Evolutionary conservation across 1,139 yeast genomes (phyloP).

Genomic region (Geotrichum bryndzae): DNA sequence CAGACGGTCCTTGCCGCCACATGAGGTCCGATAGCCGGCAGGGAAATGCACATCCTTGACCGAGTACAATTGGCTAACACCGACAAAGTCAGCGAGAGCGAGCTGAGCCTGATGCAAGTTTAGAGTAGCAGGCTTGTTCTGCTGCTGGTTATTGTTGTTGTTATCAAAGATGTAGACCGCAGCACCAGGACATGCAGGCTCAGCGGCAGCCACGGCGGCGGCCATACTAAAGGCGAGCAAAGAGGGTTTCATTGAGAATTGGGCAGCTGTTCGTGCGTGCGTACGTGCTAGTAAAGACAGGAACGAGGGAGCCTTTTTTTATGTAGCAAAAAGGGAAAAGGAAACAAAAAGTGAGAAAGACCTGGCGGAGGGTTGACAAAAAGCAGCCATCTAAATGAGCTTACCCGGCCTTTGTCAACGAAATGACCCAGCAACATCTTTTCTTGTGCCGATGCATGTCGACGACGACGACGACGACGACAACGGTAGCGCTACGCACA

Average conservation of each 20-base stretch:
- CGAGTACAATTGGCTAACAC: constrained; percentile 22
- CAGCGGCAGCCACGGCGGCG: constrained; percentile 9
- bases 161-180: constrained; percentile 14
- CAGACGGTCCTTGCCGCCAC: constrained; percentile 3
- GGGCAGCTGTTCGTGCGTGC: not conserved
- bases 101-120: constrained; percentile 26
- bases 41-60: constrained; percentile 18
- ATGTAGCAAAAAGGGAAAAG: not conserved
- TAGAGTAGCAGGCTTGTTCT: constrained; percentile 9
- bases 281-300: not conserved
- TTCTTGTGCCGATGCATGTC: not conserved
- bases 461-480: not conserved
- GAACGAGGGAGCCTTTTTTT: constrained; percentile 11
- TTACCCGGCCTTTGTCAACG: not conserved
- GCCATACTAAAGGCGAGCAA: constrained; percentile 11
- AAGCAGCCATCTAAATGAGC: not conserved
- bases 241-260: constrained; percentile 9
- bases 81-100: constrained; percentile 27
- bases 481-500: not conserved
- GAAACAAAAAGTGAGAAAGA: not conserved
- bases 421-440: not conserved
- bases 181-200: constrained; percentile 16
- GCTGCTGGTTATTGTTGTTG: not conserved
- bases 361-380: not conserved
- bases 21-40: constrained; percentile 8